phyloP scores from a whole-genome alignment of 2,329 filamentous ascomycete genomes.

The Corniculantispora saksenae region DNA sequence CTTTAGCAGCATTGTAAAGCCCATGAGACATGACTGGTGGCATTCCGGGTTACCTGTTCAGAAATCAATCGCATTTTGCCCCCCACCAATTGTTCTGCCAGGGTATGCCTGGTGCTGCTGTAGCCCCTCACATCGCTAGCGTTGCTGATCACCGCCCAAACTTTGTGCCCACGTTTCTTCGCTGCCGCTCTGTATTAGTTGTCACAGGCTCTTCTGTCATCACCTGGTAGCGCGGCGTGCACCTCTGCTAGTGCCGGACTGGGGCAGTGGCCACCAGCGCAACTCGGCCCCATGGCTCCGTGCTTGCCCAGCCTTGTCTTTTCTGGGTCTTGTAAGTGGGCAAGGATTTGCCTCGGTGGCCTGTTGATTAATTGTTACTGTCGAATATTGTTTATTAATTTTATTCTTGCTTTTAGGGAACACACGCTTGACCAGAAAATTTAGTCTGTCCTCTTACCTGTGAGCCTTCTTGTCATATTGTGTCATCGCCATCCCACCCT shows the following conservation, averaged over 20 bases:
- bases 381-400: no score
- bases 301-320: not conserved
- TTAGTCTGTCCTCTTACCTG: not conserved
- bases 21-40: not conserved
- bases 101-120: not conserved
- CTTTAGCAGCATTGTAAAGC: not conserved
- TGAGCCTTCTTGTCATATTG: not conserved
- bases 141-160: conserved; percentile 9
- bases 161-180: conserved; percentile 11
- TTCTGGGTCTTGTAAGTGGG: not conserved
- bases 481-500: not conserved
- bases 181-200: not conserved
- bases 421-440: not conserved
- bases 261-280: not conserved
- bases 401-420: no score
- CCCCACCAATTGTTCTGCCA: conserved; percentile 1
- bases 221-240: conserved; percentile 12
- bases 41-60: not conserved
- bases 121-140: not conserved
- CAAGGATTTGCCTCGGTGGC: not conserved
- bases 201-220: conserved; percentile 1
- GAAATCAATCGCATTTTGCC: not conserved
- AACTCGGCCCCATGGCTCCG: not conserved
- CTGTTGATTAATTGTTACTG: not conserved
- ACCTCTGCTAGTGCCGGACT: not conserved